These are phyloP conservation scores for Monotropa hypopitys DNA, from an alignment of 179 eudicot species.

Conservation along the genomic window DNA sequence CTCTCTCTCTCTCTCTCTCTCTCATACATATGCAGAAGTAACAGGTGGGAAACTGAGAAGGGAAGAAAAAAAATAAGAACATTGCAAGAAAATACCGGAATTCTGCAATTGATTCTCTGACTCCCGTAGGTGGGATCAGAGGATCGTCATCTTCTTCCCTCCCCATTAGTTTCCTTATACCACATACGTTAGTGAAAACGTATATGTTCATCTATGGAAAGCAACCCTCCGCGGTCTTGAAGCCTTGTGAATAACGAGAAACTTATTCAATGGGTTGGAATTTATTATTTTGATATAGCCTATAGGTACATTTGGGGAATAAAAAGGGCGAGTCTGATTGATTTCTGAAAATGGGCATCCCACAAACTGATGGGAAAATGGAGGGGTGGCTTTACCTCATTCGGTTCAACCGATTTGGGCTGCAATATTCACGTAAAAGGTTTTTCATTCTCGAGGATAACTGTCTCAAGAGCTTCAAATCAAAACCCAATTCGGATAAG, in stretches of 20 bases:
- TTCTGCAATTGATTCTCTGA: conserved; percentile 31
- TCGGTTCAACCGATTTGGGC: conserved; percentile 47
- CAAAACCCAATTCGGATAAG: conserved; percentile 29
- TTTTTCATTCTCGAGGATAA: conserved; percentile 55
- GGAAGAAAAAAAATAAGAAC: background rate
- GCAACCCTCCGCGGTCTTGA: background rate
- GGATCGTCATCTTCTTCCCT: conserved; percentile 15
- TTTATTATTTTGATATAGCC: background rate
- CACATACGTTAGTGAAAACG: background rate
- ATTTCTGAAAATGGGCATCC: conserved; percentile 12
- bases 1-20: background rate
- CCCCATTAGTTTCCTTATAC: conserved; percentile 3
- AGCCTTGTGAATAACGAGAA: conserved; percentile 1
- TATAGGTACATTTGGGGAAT: background rate
- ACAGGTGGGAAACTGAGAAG: background rate
- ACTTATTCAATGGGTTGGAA: background rate
- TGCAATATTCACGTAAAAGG: conserved; percentile 53
- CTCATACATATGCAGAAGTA: background rate
- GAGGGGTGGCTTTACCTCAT: conserved; percentile 65
- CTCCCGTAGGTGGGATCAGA: conserved; percentile 42
- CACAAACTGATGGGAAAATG: conserved; percentile 40
- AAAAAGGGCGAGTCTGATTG: conserved; percentile 2
- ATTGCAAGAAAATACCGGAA: conserved; percentile 4
- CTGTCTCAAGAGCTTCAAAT: conserved; percentile 56
- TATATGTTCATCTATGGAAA: background rate